These are phyloP conservation scores for Trichoderma sp. DNA, from an alignment of 2,329 filamentous ascomycete species.

Conservation along the genomic window DNA sequence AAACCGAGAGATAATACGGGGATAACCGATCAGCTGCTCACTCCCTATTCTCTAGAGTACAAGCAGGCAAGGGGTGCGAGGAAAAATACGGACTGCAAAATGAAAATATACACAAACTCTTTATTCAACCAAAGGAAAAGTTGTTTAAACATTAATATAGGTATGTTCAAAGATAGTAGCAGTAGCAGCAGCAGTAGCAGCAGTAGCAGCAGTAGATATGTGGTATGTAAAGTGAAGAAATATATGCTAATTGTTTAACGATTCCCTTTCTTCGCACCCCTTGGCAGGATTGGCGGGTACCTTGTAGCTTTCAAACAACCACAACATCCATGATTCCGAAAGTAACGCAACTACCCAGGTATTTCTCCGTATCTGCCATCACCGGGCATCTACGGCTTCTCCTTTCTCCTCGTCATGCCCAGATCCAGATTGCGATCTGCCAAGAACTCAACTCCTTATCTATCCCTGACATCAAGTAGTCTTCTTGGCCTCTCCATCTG, in stretches of 20 bases:
- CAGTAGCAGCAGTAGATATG: no score
- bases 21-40: not conserved
- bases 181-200: no score
- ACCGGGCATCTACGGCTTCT: not conserved
- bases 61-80: not conserved
- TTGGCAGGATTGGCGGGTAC: no score
- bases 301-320: not conserved
- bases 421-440: slow-evolving; percentile 17
- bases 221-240: no score
- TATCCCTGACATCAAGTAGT: not conserved
- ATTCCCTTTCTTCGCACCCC: no score
- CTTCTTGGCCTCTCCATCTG: not conserved
- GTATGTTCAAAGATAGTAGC: no score
- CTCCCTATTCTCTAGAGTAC: not conserved
- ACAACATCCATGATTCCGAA: not conserved
- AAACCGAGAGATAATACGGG: not conserved
- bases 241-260: no score
- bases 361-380: not conserved
- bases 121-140: no score
- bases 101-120: no score
- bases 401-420: not conserved
- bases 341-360: not conserved
- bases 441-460: not conserved
- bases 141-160: no score
- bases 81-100: no score